These are phyloP conservation scores for Microdochium nivale DNA, from an alignment of 2,329 filamentous ascomycete genomes.

Conservation along the genomic window DNA sequence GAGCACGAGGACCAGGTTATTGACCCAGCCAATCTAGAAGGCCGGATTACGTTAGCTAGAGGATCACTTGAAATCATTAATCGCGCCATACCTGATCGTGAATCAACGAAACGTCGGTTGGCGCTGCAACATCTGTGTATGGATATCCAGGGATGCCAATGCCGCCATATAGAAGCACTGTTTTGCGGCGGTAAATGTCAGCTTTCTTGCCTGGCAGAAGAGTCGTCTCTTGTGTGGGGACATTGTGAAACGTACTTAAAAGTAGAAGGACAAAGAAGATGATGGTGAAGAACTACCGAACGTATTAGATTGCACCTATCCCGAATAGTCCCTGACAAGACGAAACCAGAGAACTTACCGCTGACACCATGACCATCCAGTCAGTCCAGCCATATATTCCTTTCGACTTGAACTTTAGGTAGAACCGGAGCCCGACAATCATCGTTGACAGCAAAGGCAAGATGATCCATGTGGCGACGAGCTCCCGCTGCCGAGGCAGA, in stretches of 20 bases:
- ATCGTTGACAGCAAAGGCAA: background rate
- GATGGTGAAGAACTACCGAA: background rate
- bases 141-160: background rate
- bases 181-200: background rate
- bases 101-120: background rate
- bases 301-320: background rate
- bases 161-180: background rate
- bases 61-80: background rate
- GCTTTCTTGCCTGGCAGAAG: background rate
- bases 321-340: too few relatives aligned
- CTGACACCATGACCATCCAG: background rate
- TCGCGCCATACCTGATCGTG: background rate
- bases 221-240: background rate
- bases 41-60: background rate
- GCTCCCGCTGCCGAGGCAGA: background rate
- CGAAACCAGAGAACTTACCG: background rate
- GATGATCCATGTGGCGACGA: background rate
- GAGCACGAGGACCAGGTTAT: background rate
- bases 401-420: background rate
- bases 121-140: background rate
- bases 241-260: background rate
- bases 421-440: background rate
- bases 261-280: background rate
- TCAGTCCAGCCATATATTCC: background rate
- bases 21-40: background rate